A percentile compares a stretch with the other conserved stretches of the same genome.
phyloP scores from a whole-genome alignment of 2,329 filamentous ascomycete genomes.

The Fonsecaea nubica region DNA sequence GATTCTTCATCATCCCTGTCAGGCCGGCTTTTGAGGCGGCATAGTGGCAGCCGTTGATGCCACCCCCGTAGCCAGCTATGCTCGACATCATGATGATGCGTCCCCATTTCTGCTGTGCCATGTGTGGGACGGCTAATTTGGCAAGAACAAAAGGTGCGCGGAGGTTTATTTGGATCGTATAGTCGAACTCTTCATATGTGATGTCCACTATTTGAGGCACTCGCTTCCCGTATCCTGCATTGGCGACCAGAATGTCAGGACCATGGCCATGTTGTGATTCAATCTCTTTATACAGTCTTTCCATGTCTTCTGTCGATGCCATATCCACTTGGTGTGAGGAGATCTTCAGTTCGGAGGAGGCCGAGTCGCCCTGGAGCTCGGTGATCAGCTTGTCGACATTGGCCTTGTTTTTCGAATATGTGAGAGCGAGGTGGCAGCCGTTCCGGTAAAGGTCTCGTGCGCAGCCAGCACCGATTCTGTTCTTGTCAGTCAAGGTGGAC shows the following conservation, averaged over 20 bases:
- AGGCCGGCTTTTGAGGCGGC: constrained; percentile 66
- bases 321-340: constrained; percentile 66
- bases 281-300: constrained; percentile 63
- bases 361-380: constrained; percentile 44
- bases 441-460: constrained; percentile 61
- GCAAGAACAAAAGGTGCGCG: constrained; percentile 67
- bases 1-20: constrained; percentile 69
- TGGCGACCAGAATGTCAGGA: constrained; percentile 70
- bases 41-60: constrained; percentile 66
- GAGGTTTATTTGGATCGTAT: constrained; percentile 67
- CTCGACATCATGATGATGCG: constrained; percentile 69
- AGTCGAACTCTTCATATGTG: constrained; percentile 68
- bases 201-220: constrained; percentile 65
- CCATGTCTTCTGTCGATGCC: constrained; percentile 59
- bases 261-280: constrained; percentile 59
- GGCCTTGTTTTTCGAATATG: constrained; percentile 61
- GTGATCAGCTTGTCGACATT: constrained; percentile 55
- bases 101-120: constrained; percentile 67
- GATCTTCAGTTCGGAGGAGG: constrained; percentile 46
- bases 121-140: constrained; percentile 66
- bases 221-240: constrained; percentile 71
- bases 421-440: constrained; percentile 64
- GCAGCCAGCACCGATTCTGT: constrained; percentile 66
- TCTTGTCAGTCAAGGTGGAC: constrained; percentile 15
- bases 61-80: constrained; percentile 68